A percentile compares a stretch with the other conserved stretches of the same genome.
Evolutionary conservation across 164 flowering plant genomes (phyloP).

Genomic region (Vitis vinifera): DNA sequence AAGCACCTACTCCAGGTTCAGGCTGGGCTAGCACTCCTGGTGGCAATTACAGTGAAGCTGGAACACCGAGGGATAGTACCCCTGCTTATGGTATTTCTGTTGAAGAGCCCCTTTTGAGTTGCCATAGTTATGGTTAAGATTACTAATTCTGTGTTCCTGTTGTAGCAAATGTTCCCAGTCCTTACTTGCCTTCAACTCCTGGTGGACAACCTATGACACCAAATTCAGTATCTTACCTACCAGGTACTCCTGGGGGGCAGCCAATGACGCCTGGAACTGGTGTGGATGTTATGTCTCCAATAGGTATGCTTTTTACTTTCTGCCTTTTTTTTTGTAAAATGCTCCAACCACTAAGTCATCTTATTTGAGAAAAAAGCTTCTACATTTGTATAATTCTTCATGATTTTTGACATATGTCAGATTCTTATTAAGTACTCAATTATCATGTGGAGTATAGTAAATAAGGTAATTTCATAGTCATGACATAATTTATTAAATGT

Average conservation of each 20-base stretch:
- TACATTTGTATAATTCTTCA: too few relatives aligned
- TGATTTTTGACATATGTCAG: too few relatives aligned
- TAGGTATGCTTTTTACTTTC: constrained; percentile 43
- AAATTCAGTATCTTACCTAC: constrained; percentile 75
- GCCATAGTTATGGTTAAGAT: too few relatives aligned
- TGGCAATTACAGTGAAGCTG: constrained; percentile 86
- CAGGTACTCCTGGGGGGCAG: constrained; percentile 99
- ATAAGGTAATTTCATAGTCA: too few relatives aligned
- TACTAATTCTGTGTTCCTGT: not conserved
- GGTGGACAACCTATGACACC: constrained; percentile 99
- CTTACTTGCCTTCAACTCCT: constrained; percentile 95
- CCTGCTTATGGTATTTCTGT: constrained; percentile 68
- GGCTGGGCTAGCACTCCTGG: constrained; percentile 93
- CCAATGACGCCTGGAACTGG: constrained; percentile 99
- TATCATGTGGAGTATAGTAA: too few relatives aligned
- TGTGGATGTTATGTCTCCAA: constrained; percentile 96
- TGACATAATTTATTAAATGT: too few relatives aligned
- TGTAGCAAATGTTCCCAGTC: constrained; percentile 97
- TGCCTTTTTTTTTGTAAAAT: too few relatives aligned
- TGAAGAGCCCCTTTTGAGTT: not conserved
- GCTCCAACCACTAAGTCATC: too few relatives aligned
- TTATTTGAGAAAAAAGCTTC: too few relatives aligned
- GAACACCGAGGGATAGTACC: constrained; percentile 85
- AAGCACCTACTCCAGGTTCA: constrained; percentile 98
- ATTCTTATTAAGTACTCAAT: too few relatives aligned